Evolutionary conservation across 768 basidiomycete genomes (phyloP).

Genomic region (Kwoniella mangroviensis): DNA sequence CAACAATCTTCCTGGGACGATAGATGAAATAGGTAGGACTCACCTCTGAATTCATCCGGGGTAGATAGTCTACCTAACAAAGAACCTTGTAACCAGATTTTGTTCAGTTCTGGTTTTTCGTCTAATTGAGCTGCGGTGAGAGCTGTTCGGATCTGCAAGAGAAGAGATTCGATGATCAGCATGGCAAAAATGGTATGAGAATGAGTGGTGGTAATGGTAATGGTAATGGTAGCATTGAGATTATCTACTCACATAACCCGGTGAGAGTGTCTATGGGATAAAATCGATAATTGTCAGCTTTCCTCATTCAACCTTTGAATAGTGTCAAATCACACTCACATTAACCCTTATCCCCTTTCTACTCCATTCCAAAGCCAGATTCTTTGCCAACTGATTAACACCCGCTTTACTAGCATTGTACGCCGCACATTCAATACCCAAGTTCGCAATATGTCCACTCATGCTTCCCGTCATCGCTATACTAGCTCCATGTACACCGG

Average conservation of each 20-base stretch:
- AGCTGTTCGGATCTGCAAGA: conserved; percentile 28
- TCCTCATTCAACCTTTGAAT: no score
- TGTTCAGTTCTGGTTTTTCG: conserved; percentile 33
- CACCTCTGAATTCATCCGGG: conserved; percentile 42
- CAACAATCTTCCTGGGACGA: no score
- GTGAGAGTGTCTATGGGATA: conserved; percentile 33
- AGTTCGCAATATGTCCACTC: conserved; percentile 43
- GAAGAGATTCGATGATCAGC: background rate
- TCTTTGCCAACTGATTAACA: conserved; percentile 50
- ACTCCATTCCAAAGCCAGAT: conserved; percentile 56
- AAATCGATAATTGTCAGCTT: background rate
- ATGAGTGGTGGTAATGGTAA: no score
- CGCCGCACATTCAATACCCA: conserved; percentile 29
- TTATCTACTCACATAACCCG: conserved; percentile 40
- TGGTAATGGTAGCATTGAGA: no score
- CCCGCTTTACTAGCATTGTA: conserved; percentile 56
- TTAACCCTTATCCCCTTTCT: conserved; percentile 50
- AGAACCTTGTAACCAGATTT: conserved; percentile 39
- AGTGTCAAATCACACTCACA: conserved; percentile 38
- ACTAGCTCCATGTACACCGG: conserved; percentile 31
- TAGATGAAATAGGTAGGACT: background rate
- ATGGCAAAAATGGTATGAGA: no score
- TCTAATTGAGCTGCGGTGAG: conserved; percentile 43
- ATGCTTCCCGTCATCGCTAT: conserved; percentile 49
- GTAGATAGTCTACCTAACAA: conserved; percentile 38